Percentiles rank a stretch among this genome's conserved stretches.
Conservation (phyloP, 2,329 filamentous ascomycete species). For the Claviceps sp. region DNA sequence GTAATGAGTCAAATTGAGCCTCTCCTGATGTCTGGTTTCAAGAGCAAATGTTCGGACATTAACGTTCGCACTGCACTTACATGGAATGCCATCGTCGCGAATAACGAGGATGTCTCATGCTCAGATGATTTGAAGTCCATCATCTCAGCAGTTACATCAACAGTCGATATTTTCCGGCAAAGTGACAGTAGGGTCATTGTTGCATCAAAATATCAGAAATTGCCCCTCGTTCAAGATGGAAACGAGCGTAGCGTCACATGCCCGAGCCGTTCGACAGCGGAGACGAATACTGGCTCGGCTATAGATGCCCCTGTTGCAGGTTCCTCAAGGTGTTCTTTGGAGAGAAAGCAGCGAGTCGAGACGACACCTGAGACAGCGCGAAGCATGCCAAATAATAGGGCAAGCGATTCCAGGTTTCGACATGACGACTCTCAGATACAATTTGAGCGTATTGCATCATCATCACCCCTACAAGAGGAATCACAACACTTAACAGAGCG, state of each 20-base stretch:
- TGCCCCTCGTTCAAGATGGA: slow-evolving; percentile 34
- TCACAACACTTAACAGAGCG: slow-evolving; percentile 67
- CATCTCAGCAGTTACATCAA: slow-evolving; percentile 45
- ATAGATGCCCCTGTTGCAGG: slow-evolving; percentile 7
- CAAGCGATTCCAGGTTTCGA: slow-evolving; percentile 40
- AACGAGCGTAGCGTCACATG: slow-evolving; percentile 27
- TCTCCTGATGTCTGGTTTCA: slow-evolving; percentile 42
- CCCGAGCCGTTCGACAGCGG: slow-evolving; percentile 18
- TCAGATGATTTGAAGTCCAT: slow-evolving; percentile 49
- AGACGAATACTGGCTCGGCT: slow-evolving; percentile 10
- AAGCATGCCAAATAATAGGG: slow-evolving; percentile 14
- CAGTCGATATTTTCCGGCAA: slow-evolving; percentile 33
- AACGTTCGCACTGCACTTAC: slow-evolving; percentile 36
- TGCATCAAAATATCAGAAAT: slow-evolving; percentile 25
- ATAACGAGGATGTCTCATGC: slow-evolving; percentile 46
- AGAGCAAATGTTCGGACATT: slow-evolving; percentile 40
- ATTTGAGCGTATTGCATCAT: slow-evolving; percentile 56
- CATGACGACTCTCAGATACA: slow-evolving; percentile 76
- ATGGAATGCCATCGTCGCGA: slow-evolving; percentile 62
- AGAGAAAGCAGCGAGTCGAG: slow-evolving; percentile 17
- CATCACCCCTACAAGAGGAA: slow-evolving; percentile 37
- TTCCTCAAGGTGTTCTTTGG: slow-evolving; percentile 10
- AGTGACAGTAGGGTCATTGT: slow-evolving; percentile 26
- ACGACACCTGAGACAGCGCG: slow-evolving; percentile 13
- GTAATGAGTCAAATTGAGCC: slow-evolving; percentile 41